phyloP scores from a whole-genome alignment of 495 filamentous ascomycete species.

The Hypoxylon rickii region DNA sequence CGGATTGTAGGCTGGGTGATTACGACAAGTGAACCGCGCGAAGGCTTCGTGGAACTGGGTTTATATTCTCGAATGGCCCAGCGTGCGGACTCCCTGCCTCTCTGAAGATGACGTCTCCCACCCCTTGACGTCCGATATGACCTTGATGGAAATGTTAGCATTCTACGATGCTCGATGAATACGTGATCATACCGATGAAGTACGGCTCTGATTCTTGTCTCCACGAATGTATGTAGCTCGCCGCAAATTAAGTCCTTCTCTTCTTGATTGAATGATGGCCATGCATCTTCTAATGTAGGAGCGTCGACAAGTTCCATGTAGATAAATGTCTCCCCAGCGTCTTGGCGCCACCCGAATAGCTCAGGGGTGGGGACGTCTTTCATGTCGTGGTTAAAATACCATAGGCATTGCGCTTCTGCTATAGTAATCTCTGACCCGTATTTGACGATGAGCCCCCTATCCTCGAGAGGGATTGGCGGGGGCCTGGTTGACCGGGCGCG shows the following conservation, averaged over 20 bases:
- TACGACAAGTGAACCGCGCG: conserved; percentile 26
- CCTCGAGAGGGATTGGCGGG: conserved; percentile 32
- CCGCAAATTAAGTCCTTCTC: conserved; percentile 43
- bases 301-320: conserved; percentile 55
- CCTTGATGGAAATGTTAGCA: conserved; percentile 22
- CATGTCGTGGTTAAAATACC: conserved; percentile 45
- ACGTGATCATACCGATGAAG: conserved; percentile 21
- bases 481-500: conserved; percentile 4
- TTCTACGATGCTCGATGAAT: not conserved
- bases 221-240: conserved; percentile 37
- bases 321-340: conserved; percentile 48
- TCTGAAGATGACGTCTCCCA: conserved; percentile 43
- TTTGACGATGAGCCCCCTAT: conserved; percentile 51
- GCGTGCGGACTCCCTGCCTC: conserved; percentile 20
- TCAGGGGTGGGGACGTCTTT: conserved; percentile 51
- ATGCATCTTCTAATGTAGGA: conserved; percentile 43
- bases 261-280: conserved; percentile 39
- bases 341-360: conserved; percentile 52
- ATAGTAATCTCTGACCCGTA: conserved; percentile 42
- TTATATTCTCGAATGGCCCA: conserved; percentile 47
- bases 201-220: conserved; percentile 39
- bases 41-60: conserved; percentile 50
- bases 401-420: conserved; percentile 51
- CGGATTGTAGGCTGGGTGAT: conserved; percentile 8
- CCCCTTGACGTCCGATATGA: conserved; percentile 37